A percentile compares a stretch with the other conserved stretches of the same genome.
Evolutionary conservation across 768 basidiomycete species (phyloP).

Genomic region (Leccinum truebloodii): DNA sequence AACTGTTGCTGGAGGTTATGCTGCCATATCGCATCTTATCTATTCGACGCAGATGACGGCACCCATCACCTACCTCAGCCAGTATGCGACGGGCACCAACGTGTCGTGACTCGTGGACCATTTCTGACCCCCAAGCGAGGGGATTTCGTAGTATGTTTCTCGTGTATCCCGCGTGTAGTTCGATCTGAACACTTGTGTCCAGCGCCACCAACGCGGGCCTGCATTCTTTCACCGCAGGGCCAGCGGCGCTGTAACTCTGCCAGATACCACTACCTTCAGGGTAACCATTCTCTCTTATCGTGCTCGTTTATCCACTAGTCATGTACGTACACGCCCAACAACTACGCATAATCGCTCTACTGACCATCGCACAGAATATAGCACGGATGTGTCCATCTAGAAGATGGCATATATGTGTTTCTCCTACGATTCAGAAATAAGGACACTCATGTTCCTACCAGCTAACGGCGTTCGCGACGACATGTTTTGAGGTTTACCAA

Average conservation of each 20-base stretch:
- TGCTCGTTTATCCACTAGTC: constrained; percentile 49
- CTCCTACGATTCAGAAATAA: constrained; percentile 35
- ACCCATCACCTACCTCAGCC: constrained; percentile 46
- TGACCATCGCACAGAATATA: constrained; percentile 44
- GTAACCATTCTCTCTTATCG: constrained; percentile 56
- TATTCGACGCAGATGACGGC: constrained; percentile 53
- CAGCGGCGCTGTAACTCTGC: constrained; percentile 44
- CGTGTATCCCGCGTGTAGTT: background rate
- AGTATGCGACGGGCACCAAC: constrained; percentile 43
- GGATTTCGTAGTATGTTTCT: constrained; percentile 57
- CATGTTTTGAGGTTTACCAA: constrained; percentile 67
- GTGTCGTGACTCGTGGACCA: constrained; percentile 56
- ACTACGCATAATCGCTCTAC: background rate
- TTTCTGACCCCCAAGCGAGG: constrained; percentile 55
- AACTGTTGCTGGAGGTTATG: constrained; percentile 67
- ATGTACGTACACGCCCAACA: constrained; percentile 48
- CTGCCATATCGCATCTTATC: constrained; percentile 58
- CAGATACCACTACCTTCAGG: constrained; percentile 49
- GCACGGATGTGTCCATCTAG: constrained; percentile 52
- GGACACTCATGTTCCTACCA: constrained; percentile 53
- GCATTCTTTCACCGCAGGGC: constrained; percentile 48
- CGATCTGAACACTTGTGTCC: background rate
- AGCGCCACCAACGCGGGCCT: constrained; percentile 53
- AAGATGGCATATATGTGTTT: constrained; percentile 36
- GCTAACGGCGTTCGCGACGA: constrained; percentile 39